Conservation (phyloP, 176 grass and related monocot genomes). For the Dactylis glomerata region DNA sequence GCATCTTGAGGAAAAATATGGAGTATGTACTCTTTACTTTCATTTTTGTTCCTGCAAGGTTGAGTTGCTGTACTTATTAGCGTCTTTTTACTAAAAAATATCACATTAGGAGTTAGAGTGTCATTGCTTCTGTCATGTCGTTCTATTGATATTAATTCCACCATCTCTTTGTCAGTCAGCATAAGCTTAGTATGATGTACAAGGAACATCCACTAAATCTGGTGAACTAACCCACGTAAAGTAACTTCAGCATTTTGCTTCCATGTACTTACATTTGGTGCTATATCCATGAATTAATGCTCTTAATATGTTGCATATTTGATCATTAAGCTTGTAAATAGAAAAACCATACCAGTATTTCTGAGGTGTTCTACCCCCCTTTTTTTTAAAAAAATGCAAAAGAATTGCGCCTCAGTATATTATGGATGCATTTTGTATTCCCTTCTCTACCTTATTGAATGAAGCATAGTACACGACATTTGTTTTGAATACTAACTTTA, state of each 20-base stretch:
- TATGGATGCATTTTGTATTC: not conserved
- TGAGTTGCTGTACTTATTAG: not conserved
- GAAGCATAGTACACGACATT: not conserved
- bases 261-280: not conserved
- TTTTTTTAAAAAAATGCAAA: not conserved
- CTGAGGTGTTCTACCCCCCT: not conserved
- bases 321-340: not conserved
- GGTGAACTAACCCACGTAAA: not conserved
- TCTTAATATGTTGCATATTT: not conserved
- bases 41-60: slow-evolving; percentile 12
- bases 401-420: not conserved
- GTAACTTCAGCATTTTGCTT: not conserved
- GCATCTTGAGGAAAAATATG: slow-evolving; percentile 85
- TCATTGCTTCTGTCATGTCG: slow-evolving; percentile 3
- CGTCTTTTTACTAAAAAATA: not conserved
- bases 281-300: not conserved
- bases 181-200: not conserved
- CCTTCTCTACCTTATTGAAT: not conserved
- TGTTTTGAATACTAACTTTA: not conserved
- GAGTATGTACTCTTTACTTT: slow-evolving; percentile 46
- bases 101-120: not conserved
- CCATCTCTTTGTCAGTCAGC: not conserved
- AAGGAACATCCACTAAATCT: not conserved
- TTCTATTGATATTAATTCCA: not conserved
- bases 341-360: not conserved